Conservation (phyloP, 1,139 yeast species). For the Meyerozyma athensensis region DNA sequence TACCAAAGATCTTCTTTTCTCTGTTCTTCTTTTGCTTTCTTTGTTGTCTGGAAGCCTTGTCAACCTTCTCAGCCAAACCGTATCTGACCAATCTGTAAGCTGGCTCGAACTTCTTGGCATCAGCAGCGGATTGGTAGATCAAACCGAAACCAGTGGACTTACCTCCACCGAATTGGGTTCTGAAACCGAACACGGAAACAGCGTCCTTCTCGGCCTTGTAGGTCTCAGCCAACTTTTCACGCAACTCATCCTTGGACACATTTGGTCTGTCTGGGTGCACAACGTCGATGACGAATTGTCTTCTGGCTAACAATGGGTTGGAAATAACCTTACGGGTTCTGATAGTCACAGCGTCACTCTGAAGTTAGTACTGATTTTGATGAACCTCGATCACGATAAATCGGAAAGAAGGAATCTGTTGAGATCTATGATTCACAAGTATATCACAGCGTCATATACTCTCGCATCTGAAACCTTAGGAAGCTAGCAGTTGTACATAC, state of each 20-base stretch:
- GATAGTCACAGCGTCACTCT: constrained; percentile 99
- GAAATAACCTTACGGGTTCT: constrained; percentile 99
- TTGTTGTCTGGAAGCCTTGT: constrained; percentile 99
- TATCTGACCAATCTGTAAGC: constrained; percentile 98
- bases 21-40: constrained; percentile 99
- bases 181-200: constrained; percentile 98
- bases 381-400: background rate
- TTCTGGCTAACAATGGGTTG: constrained; percentile 99
- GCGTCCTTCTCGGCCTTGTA: constrained; percentile 99
- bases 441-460: no score
- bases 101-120: constrained; percentile 99
- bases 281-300: constrained; percentile 99
- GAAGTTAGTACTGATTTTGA: constrained; percentile 28
- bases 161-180: constrained; percentile 99
- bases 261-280: constrained; percentile 99
- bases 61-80: constrained; percentile 95
- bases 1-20: constrained; percentile 98
- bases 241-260: constrained; percentile 98
- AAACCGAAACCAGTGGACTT: constrained; percentile 99
- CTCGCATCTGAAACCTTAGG: no score
- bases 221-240: constrained; percentile 92
- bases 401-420: no score
- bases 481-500: no score
- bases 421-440: no score
- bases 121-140: constrained; percentile 97